Percentiles rank a stretch among this genome's conserved stretches.
phyloP scores from a whole-genome alignment of 352 stramenopile genomes.

The Globisporangium perplexum region DNA sequence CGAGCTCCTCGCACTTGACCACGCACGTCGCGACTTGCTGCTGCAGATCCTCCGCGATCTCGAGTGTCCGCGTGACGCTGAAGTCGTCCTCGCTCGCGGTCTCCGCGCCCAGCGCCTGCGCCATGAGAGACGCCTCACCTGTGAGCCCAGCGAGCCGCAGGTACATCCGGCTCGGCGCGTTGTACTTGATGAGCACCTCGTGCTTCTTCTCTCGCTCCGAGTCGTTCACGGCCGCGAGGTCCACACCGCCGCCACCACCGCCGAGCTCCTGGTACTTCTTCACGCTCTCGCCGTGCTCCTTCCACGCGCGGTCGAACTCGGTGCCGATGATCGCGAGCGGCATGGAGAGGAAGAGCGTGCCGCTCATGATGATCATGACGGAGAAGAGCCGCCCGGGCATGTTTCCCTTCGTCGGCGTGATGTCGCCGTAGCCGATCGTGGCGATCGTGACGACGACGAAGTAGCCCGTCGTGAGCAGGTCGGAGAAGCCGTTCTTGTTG shows the following conservation, averaged over 20 bases:
- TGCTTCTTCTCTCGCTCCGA: conserved; percentile 47
- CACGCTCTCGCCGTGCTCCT: conserved; percentile 64
- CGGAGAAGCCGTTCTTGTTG: conserved; percentile 56
- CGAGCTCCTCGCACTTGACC: conserved; percentile 51
- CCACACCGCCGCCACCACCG: conserved; percentile 7
- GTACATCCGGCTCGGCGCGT: conserved; percentile 61
- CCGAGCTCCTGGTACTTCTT: conserved; percentile 50
- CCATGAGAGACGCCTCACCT: conserved; percentile 63
- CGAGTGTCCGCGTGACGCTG: conserved; percentile 33
- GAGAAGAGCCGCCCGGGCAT: conserved; percentile 51
- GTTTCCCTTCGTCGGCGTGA: conserved; percentile 71
- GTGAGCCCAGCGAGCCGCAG: conserved; percentile 51
- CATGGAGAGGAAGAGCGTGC: conserved; percentile 82
- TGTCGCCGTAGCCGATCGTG: conserved; percentile 75
- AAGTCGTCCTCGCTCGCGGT: conserved; percentile 22
- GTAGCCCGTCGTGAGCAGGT: conserved; percentile 69
- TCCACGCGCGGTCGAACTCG: conserved; percentile 77
- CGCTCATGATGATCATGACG: conserved; percentile 83
- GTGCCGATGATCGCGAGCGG: conserved; percentile 83
- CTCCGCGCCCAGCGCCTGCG: conserved; percentile 44
- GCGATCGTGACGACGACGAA: conserved; percentile 73
- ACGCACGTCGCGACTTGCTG: conserved; percentile 39
- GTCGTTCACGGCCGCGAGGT: conserved; percentile 18
- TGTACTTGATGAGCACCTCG: conserved; percentile 79
- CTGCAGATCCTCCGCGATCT: conserved; percentile 52